Evolutionary conservation across 2,329 filamentous ascomycete species (phyloP).

Genomic region (Aspergillus novofumigatus): DNA sequence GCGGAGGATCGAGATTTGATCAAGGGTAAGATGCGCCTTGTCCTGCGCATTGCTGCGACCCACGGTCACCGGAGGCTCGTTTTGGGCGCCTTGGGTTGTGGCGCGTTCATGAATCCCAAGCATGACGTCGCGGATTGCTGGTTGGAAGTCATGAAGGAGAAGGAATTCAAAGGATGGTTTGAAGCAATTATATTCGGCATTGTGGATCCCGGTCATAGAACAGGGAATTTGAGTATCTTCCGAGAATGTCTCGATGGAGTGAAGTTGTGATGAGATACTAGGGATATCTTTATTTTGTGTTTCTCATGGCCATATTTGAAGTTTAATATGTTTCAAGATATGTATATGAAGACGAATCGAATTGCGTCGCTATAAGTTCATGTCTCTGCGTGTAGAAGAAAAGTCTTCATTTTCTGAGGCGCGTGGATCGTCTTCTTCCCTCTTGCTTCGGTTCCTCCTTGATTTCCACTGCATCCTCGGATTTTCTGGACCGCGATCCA

Average conservation of each 20-base stretch:
- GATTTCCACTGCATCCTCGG: conserved; percentile 17
- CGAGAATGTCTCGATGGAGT: conserved; percentile 26
- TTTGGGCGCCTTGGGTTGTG: conserved; percentile 66
- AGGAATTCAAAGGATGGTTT: conserved; percentile 64
- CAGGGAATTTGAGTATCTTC: conserved; percentile 32
- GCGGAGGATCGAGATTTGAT: conserved; percentile 49
- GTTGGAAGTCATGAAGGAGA: conserved; percentile 56
- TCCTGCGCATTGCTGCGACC: conserved; percentile 56
- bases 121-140: conserved; percentile 61
- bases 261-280: conserved; percentile 16
- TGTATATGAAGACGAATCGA: neutral
- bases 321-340: neutral
- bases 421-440: conserved; percentile 29
- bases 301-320: neutral
- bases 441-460: conserved; percentile 8
- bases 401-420: conserved; percentile 19
- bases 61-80: conserved; percentile 57
- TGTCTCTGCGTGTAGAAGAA: neutral
- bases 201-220: conserved; percentile 29
- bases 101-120: conserved; percentile 61
- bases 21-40: conserved; percentile 60
- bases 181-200: conserved; percentile 63
- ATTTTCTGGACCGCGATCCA: conserved; percentile 18
- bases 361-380: neutral
- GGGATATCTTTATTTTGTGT: neutral